These are phyloP conservation scores for Xerocomus nothofagi DNA, from an alignment of 1,284 basidiomycete genomes.

Conservation along the genomic window DNA sequence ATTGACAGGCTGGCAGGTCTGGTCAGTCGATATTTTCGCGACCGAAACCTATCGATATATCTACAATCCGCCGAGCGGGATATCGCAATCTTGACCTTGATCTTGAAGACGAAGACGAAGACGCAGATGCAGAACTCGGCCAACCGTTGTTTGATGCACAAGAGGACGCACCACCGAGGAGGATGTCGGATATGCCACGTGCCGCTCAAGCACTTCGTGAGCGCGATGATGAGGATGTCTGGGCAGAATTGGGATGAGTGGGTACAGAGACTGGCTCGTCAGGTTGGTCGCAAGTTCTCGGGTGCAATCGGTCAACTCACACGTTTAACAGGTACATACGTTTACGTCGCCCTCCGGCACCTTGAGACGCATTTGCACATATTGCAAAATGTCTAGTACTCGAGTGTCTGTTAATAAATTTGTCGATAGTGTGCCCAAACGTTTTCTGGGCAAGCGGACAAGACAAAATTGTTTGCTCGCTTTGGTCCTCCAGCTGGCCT, in stretches of 20 bases:
- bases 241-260: constrained; percentile 66
- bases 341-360: background rate
- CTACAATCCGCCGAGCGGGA: constrained; percentile 67
- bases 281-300: background rate
- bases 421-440: background rate
- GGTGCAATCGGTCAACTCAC: background rate
- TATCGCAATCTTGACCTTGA: constrained; percentile 68
- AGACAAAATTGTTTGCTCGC: background rate
- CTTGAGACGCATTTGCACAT: background rate
- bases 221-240: constrained; percentile 65
- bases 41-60: constrained; percentile 90
- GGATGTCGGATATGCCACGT: constrained; percentile 53
- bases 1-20: constrained; percentile 54
- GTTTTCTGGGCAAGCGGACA: background rate
- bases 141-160: constrained; percentile 59
- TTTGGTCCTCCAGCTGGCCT: background rate
- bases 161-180: constrained; percentile 37
- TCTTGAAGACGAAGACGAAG: constrained; percentile 62
- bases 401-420: background rate
- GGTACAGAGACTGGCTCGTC: background rate
- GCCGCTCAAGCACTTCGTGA: constrained; percentile 53
- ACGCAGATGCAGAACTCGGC: constrained; percentile 50
- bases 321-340: background rate
- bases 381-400: background rate
- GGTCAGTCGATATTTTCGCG: constrained; percentile 92